Evolutionary conservation across 225 moss, liverwort and hornwort species (phyloP), one percentile per base, ranked within the genome.

Genomic region (Climacium dendroides): DNA sequence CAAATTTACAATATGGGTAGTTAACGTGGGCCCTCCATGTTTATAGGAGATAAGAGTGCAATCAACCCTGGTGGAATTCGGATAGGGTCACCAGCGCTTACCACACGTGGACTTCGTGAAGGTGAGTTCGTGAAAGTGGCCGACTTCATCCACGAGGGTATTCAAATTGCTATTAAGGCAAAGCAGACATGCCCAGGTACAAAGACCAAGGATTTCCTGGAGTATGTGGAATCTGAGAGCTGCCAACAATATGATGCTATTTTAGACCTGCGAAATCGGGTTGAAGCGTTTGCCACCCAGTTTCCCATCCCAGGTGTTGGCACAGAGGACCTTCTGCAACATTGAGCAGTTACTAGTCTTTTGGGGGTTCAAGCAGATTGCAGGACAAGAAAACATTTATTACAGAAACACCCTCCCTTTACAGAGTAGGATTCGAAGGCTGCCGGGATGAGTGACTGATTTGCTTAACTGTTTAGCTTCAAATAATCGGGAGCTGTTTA

Each of bases 221-320:
- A 93, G 79, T 95, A 93, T 59, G 95, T 97, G 43, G 93, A 95
- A 85, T 89, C 92, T 18, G 90, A 92, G 85, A 88, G 92, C 48
- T 95, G 92, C 87, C 90, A 89, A 67, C 90, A 96, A 63, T 81
- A 78, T 73, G 89, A 72, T 28, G 94, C 94, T 50, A 91, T 97
- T 17, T 78, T 88, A 43, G 94, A 96, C 62, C 78, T 97, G 43
- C 93, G 93, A 71, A 89, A 92, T 80, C 93, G 91, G 76, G 96
- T 97, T 32, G 96, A 97, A 87, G 89, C 87, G 39, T 97, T 96
- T 90, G 97, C 96, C 39, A 96, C 90, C n/a, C 94, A 92, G 85
- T 97, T 94, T 43, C 95, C 94, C 29, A 96, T 97, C 62, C 96
- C 96, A 52, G 96, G 96, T 86, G 93, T 96, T 41, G 96, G 92